Percentiles rank a stretch among this genome's conserved stretches.
These are phyloP conservation scores for Pythium biforme DNA, from an alignment of 352 stramenopile genomes.

Conservation along the genomic window DNA sequence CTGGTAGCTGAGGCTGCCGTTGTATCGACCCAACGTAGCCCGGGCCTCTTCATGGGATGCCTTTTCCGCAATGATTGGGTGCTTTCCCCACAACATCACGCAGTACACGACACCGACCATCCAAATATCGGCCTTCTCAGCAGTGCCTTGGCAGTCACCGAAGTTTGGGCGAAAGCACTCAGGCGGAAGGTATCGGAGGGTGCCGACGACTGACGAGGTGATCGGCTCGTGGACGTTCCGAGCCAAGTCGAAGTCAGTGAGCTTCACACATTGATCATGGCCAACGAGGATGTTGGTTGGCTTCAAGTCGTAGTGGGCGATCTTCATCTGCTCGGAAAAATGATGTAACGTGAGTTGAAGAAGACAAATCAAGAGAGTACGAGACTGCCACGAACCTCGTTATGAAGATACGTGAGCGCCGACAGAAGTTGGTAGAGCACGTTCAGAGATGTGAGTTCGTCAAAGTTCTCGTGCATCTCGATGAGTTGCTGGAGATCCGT, in stretches of 20 bases:
- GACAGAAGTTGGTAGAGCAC: slow-evolving; percentile 66
- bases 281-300: slow-evolving; percentile 97
- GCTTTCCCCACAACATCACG: slow-evolving; percentile 76
- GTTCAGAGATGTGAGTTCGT: slow-evolving; percentile 59
- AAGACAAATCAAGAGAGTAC: background rate
- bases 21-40: slow-evolving; percentile 29
- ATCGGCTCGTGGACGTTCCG: slow-evolving; percentile 57
- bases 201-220: slow-evolving; percentile 63
- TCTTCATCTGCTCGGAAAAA: slow-evolving; percentile 43
- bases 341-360: background rate
- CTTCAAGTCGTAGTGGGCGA: slow-evolving; percentile 94
- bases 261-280: slow-evolving; percentile 77
- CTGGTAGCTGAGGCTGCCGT: slow-evolving; percentile 36
- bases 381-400: slow-evolving; percentile 39
- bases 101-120: slow-evolving; percentile 80
- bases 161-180: slow-evolving; percentile 68
- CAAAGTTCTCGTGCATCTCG: slow-evolving; percentile 63
- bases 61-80: slow-evolving; percentile 68
- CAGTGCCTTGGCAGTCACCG: slow-evolving; percentile 56
- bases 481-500: slow-evolving; percentile 75
- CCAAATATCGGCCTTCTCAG: slow-evolving; percentile 82
- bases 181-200: slow-evolving; percentile 69
- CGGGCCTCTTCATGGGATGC: slow-evolving; percentile 50
- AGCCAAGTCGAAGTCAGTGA: slow-evolving; percentile 92
- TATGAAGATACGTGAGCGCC: slow-evolving; percentile 69